These are phyloP conservation scores for Sporothrix luriei DNA, from an alignment of 2,329 filamentous ascomycete genomes.

Conservation along the genomic window DNA sequence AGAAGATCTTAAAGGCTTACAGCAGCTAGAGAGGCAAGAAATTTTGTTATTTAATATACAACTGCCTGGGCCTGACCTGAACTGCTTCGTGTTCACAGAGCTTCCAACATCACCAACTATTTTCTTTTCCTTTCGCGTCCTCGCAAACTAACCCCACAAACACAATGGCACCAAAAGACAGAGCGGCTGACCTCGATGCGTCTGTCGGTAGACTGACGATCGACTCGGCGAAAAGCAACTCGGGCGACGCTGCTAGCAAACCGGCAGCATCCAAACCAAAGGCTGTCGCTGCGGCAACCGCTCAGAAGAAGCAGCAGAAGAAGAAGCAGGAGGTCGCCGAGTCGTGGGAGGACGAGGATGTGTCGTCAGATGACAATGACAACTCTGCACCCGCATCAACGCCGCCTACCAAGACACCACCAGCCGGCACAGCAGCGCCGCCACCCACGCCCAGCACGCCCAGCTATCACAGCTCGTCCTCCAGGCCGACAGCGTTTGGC, in stretches of 20 bases:
- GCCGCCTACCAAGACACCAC: neutral
- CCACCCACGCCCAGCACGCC: conserved; percentile 69
- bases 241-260: neutral
- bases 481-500: conserved; percentile 11
- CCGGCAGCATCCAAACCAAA: conserved; percentile 14
- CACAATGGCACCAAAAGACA: conserved; percentile 32
- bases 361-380: conserved; percentile 51
- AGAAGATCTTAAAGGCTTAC: neutral
- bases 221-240: conserved; percentile 37
- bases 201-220: conserved; percentile 42
- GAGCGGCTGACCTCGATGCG: conserved; percentile 32
- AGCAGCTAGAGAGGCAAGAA: neutral
- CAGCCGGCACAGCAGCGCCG: conserved; percentile 51
- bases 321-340: conserved; percentile 58
- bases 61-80: neutral
- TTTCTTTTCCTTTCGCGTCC: neutral
- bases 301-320: conserved; percentile 33
- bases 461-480: conserved; percentile 41
- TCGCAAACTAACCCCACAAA: neutral
- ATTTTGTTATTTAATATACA: neutral
- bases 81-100: no score
- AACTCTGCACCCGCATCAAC: conserved; percentile 36
- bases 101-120: neutral
- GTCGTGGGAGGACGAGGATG: conserved; percentile 76
- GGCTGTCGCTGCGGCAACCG: neutral